A percentile compares a stretch with the other conserved stretches of the same genome.
Conservation (phyloP, 1,284 basidiomycete species). For the Fomitiporia mediterranea region DNA sequence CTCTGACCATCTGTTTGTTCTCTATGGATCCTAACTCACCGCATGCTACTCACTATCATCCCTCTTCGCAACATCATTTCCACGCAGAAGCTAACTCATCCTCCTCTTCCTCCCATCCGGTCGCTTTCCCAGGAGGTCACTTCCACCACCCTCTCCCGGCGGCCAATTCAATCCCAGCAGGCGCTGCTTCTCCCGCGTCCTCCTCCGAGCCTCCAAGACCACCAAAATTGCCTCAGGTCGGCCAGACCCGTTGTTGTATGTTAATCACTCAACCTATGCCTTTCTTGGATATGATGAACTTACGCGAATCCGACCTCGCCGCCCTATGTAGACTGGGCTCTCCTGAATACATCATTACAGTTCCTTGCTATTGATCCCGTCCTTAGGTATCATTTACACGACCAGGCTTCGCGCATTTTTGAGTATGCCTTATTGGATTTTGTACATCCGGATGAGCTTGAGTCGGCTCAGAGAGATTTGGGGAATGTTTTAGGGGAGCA, state of each 20-base stretch:
- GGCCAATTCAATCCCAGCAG: neutral
- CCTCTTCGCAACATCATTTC: neutral
- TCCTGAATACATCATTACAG: constrained; percentile 67
- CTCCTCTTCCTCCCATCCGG: neutral
- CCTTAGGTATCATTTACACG: constrained; percentile 69
- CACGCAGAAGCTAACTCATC: neutral
- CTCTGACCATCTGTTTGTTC: neutral
- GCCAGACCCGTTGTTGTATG: constrained; percentile 73
- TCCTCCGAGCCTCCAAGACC: no score
- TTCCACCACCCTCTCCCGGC: neutral
- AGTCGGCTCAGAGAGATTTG: constrained; percentile 74
- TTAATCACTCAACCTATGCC: constrained; percentile 28
- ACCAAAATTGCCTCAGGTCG: constrained; percentile 44
- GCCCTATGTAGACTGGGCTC: constrained; percentile 58
- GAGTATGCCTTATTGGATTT: constrained; percentile 79
- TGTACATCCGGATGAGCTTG: constrained; percentile 87
- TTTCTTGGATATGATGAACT: constrained; percentile 20
- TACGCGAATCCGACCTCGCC: constrained; percentile 6
- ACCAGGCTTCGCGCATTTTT: constrained; percentile 64
- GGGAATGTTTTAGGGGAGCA: constrained; percentile 72
- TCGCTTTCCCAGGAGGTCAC: neutral
- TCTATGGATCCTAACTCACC: neutral
- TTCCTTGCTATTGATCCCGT: constrained; percentile 92
- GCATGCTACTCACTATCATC: neutral
- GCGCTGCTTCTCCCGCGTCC: neutral